Evolutionary conservation across 805 yeast genomes (phyloP).

Genomic region (Metschnikowia chrysomelidarum): DNA sequence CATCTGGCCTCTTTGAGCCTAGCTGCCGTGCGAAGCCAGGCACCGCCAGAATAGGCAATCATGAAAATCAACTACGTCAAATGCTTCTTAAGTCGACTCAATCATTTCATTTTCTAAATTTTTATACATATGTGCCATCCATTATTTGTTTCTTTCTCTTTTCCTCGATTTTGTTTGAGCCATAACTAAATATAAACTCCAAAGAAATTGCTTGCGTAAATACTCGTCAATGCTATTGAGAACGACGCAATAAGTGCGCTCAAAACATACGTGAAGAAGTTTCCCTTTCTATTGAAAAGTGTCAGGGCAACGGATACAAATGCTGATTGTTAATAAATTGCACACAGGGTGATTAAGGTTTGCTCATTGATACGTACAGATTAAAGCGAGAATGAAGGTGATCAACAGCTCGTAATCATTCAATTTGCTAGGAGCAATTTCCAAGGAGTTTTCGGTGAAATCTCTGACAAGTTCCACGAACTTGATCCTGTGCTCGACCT

Average conservation of each 20-base stretch:
- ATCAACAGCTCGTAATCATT: constrained; percentile 14
- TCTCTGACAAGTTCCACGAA: constrained; percentile 14
- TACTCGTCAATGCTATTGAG: constrained; percentile 36
- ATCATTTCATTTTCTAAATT: neutral
- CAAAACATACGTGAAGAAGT: constrained; percentile 21
- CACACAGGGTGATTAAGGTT: neutral
- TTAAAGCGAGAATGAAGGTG: constrained; percentile 15
- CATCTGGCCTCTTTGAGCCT: no score
- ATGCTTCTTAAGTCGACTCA: no score
- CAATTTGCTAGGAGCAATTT: constrained; percentile 15
- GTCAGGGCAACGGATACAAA: constrained; percentile 18
- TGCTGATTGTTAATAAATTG: constrained; percentile 16
- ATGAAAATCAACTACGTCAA: no score
- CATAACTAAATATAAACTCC: constrained; percentile 39
- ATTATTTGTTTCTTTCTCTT: no score
- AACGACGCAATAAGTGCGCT: constrained; percentile 36
- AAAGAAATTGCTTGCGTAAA: constrained; percentile 40
- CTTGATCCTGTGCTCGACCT: constrained; percentile 5
- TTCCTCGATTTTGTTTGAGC: neutral
- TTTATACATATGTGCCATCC: neutral
- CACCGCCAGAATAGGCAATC: no score
- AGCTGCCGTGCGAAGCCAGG: no score
- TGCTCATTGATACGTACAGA: constrained; percentile 15
- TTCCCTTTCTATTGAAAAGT: constrained; percentile 17
- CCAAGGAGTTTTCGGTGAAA: constrained; percentile 13